Evolutionary conservation across 306 rosid genomes (phyloP).

Genomic region (Acacia acuminata): DNA sequence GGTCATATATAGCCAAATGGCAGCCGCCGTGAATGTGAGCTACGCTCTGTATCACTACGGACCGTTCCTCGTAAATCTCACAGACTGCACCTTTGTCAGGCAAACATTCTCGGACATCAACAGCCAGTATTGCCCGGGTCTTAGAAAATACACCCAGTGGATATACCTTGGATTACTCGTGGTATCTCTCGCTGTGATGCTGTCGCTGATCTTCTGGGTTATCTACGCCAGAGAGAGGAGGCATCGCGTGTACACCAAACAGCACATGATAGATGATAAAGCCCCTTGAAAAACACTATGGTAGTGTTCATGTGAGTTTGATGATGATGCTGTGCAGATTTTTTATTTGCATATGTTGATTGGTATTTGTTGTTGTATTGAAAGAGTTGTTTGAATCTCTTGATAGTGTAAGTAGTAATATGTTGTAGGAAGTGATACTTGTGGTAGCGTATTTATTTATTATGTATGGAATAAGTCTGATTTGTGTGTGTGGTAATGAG

Average conservation of each 20-base stretch:
- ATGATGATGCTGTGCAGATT: constrained; percentile 27
- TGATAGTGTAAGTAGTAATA: background rate
- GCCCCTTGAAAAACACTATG: constrained; percentile 26
- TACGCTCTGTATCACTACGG: constrained; percentile 67
- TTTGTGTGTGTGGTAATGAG: background rate
- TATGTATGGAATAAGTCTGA: background rate
- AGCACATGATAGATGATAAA: constrained; percentile 17
- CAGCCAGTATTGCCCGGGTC: constrained; percentile 61
- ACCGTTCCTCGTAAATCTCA: constrained; percentile 68
- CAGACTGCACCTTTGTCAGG: constrained; percentile 80
- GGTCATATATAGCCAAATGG: constrained; percentile 48
- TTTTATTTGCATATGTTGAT: background rate
- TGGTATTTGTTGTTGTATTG: constrained; percentile 5
- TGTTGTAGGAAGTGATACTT: constrained; percentile 8
- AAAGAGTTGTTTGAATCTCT: constrained; percentile 19
- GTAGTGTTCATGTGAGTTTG: constrained; percentile 34
- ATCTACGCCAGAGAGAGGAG: constrained; percentile 87
- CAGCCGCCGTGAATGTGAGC: constrained; percentile 64
- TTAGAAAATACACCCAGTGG: constrained; percentile 48
- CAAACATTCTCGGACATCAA: constrained; percentile 62
- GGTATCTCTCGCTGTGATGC: constrained; percentile 75
- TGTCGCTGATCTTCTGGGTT: constrained; percentile 89
- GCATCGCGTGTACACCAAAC: constrained; percentile 75
- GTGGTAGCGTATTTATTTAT: background rate
- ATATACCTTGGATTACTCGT: constrained; percentile 70